Percentiles rank a stretch among this genome's conserved stretches.
These are phyloP conservation scores for Lactuca saligna DNA, from an alignment of 129 eudicot genomes.

Conservation along the genomic window DNA sequence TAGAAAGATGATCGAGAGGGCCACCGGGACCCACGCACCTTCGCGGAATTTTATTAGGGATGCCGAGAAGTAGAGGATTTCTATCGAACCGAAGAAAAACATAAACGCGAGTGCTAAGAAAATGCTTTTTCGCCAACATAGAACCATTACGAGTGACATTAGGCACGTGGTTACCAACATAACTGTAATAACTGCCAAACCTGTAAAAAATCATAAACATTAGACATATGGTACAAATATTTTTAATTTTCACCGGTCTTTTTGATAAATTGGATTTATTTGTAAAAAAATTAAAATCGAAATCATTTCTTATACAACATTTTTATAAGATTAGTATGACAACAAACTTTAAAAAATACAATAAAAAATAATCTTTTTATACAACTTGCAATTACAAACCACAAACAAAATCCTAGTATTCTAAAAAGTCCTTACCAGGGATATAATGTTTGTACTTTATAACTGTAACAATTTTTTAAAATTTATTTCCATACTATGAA, in stretches of 20 bases:
- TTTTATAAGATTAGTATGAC: too few species aligned
- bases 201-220: conserved; percentile 37
- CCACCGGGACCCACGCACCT: conserved; percentile 95
- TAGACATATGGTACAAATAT: too few species aligned
- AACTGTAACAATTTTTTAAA: too few species aligned
- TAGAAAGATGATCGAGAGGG: conserved; percentile 61
- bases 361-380: too few species aligned
- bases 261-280: too few species aligned
- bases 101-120: conserved; percentile 56
- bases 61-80: conserved; percentile 85
- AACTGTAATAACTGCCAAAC: conserved; percentile 85
- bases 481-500: background rate
- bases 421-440: too few species aligned
- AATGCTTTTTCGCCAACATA: conserved; percentile 69
- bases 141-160: conserved; percentile 78
- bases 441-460: background rate
- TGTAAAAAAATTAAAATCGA: too few species aligned
- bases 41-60: conserved; percentile 78
- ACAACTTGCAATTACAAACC: background rate
- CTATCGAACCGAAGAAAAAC: conserved; percentile 73
- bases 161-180: conserved; percentile 90
- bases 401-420: background rate
- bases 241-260: background rate
- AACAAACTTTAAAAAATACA: too few species aligned
- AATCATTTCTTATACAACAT: background rate